These are phyloP conservation scores for Pyrrhoderma lamaoense DNA, from an alignment of 1,284 basidiomycete genomes.

Conservation along the genomic window DNA sequence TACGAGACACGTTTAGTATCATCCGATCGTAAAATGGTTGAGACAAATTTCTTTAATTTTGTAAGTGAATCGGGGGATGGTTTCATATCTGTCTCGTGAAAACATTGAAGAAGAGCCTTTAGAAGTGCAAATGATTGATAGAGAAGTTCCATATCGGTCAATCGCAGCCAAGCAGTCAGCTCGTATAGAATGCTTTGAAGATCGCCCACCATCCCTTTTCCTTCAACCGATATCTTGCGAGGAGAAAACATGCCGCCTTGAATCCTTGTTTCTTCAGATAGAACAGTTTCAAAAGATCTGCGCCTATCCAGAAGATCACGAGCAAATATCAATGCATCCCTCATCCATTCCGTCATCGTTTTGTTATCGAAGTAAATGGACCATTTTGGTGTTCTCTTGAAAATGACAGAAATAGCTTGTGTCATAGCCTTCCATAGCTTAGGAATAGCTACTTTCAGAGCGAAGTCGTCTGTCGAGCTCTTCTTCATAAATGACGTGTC, in stretches of 20 bases:
- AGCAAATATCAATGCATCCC: constrained; percentile 89
- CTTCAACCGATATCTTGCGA: constrained; percentile 39
- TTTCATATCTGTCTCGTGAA: constrained; percentile 45
- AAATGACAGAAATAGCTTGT: constrained; percentile 72
- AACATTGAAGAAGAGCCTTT: constrained; percentile 67
- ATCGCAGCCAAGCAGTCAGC: constrained; percentile 77
- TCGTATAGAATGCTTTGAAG: constrained; percentile 75
- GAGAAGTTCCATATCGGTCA: constrained; percentile 84
- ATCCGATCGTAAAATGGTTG: constrained; percentile 40
- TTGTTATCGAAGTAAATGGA: constrained; percentile 70
- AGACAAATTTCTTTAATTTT: constrained; percentile 54
- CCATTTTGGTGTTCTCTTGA: constrained; percentile 78
- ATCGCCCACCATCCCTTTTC: constrained; percentile 68
- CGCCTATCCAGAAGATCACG: constrained; percentile 77
- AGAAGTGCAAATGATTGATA: constrained; percentile 83
- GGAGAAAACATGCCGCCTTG: constrained; percentile 25
- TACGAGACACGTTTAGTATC: constrained; percentile 45
- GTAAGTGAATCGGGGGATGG: constrained; percentile 44
- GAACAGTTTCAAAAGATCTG: constrained; percentile 68
- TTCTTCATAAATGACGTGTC: too few relatives aligned
- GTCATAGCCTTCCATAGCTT: constrained; percentile 82
- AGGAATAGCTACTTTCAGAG: constrained; percentile 48
- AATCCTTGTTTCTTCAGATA: constrained; percentile 31
- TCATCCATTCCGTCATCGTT: constrained; percentile 93
- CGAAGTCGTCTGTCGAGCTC: constrained; percentile 37